Evolutionary conservation across 1,139 yeast genomes (phyloP).

Genomic region (Yamadazyma friedrichii): DNA sequence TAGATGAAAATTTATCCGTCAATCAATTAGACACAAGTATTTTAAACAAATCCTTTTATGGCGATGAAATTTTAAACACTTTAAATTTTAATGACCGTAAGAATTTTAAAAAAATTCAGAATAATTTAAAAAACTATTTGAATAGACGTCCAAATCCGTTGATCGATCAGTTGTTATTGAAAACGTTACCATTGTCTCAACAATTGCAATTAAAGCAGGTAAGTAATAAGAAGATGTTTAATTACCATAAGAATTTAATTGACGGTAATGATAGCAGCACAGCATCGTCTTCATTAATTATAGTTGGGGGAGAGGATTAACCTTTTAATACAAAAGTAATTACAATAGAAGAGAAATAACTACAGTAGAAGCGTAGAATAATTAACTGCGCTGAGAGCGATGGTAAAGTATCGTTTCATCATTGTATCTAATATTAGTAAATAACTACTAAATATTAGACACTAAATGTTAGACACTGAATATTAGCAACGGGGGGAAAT

Average conservation of each 20-base stretch:
- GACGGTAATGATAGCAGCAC: constrained; percentile 10
- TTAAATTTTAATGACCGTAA: constrained; percentile 26
- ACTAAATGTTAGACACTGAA: too few species aligned
- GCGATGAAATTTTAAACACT: constrained; percentile 32
- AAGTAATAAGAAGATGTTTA: constrained; percentile 2
- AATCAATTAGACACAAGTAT: constrained; percentile 15
- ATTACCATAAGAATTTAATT: constrained; percentile 8
- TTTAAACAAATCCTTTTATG: constrained; percentile 27
- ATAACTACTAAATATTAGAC: too few species aligned
- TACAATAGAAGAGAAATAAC: background rate
- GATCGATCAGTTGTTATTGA: constrained; percentile 17
- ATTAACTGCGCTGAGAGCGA: too few species aligned
- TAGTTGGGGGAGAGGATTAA: constrained; percentile 28
- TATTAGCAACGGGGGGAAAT: too few species aligned
- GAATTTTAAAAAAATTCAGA: constrained; percentile 26
- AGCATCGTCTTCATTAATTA: constrained; percentile 24
- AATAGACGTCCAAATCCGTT: constrained; percentile 15
- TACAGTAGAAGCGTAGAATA: too few species aligned
- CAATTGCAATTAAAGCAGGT: constrained; percentile 7
- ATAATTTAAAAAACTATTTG: constrained; percentile 20
- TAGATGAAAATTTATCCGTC: constrained; percentile 33
- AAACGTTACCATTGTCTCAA: constrained; percentile 12
- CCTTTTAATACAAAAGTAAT: background rate
- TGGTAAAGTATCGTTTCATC: too few species aligned
- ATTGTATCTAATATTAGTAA: too few species aligned